These are phyloP conservation scores for Talaromyces sp. DNA, from an alignment of 2,329 filamentous ascomycete species.

Conservation along the genomic window DNA sequence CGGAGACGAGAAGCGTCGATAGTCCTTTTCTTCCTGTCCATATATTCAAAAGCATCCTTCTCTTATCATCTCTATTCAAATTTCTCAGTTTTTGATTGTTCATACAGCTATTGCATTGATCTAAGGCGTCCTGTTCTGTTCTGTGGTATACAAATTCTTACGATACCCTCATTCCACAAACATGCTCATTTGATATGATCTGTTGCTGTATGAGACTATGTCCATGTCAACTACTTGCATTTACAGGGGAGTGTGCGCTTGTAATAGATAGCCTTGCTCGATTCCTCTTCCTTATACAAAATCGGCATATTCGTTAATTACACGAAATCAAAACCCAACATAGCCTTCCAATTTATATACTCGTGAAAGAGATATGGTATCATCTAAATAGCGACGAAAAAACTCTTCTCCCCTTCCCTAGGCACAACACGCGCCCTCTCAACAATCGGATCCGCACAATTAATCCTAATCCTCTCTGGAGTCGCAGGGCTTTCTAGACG, in stretches of 20 bases:
- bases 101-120: conserved; percentile 8
- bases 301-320: background rate
- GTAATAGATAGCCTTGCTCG: conserved; percentile 2
- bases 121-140: background rate
- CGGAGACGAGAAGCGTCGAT: conserved; percentile 27
- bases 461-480: conserved; percentile 49
- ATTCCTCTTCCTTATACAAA: background rate
- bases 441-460: conserved; percentile 46
- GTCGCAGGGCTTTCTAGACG: conserved; percentile 51
- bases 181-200: conserved; percentile 14
- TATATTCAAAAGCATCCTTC: background rate
- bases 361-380: background rate
- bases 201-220: conserved; percentile 1
- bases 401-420: conserved; percentile 51
- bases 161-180: conserved; percentile 12
- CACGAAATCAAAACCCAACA: background rate
- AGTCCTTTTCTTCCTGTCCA: background rate
- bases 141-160: background rate
- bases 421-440: conserved; percentile 52
- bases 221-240: background rate
- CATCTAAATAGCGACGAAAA: conserved; percentile 42
- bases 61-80: background rate
- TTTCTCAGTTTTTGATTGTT: background rate
- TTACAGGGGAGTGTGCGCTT: background rate
- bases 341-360: background rate